Percentiles rank a stretch among this genome's conserved stretches.
These are phyloP conservation scores for bread wheat (Triticum aestivum) DNA, from an alignment of 176 grass and related monocot genomes.

Conservation along the genomic window IWGSC_CS_RefSeq_v2.1 NC_057801.1:211110996-211111495, in stretches of 20 bases:
- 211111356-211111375: conserved; percentile 31
- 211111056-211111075: conserved; percentile 1
- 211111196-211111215: conserved; percentile 27
- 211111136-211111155: conserved; percentile 26
- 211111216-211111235: conserved; percentile 35
- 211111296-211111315: conserved; percentile 33
- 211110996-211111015: conserved; percentile 13
- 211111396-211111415: conserved; percentile 23
- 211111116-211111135: conserved; percentile 29
- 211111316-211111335: conserved; percentile 28
- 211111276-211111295: conserved; percentile 38
- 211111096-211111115: neutral
- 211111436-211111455: conserved; percentile 42
- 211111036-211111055: neutral
- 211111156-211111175: neutral
- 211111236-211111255: conserved; percentile 32
- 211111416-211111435: conserved; percentile 45
- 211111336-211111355: conserved; percentile 49
- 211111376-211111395: neutral
- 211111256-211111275: conserved; percentile 37
- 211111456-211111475: conserved; percentile 30
- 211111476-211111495: neutral
- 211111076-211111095: neutral
- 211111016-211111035: neutral
- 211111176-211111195: conserved; percentile 35